phyloP scores from a whole-genome alignment of 1,139 yeast species.

The Suhomyces terraborum region DNA sequence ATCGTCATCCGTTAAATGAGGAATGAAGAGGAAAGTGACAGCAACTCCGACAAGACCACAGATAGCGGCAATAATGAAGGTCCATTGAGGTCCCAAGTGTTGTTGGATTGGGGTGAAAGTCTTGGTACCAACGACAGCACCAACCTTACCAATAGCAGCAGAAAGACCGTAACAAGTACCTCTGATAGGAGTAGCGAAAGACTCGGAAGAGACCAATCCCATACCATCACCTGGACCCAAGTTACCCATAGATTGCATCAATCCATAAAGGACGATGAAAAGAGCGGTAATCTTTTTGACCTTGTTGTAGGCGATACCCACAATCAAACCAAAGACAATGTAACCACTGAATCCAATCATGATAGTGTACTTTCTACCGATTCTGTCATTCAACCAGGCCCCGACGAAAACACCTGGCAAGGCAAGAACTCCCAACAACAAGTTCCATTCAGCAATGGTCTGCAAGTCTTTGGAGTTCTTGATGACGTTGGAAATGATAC shows the following conservation, averaged over 20 bases:
- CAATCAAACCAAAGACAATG: constrained; percentile 58
- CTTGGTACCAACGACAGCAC: constrained; percentile 52
- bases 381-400: constrained; percentile 52
- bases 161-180: constrained; percentile 60
- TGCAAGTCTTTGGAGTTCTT: constrained; percentile 38
- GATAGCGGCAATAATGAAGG: constrained; percentile 64
- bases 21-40: constrained; percentile 63
- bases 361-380: constrained; percentile 61
- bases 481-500: constrained; percentile 53
- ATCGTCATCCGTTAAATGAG: constrained; percentile 68
- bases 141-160: constrained; percentile 54
- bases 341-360: constrained; percentile 61
- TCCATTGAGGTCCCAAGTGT: constrained; percentile 28
- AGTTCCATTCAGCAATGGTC: constrained; percentile 58
- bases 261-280: constrained; percentile 60
- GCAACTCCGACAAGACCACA: constrained; percentile 68
- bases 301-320: constrained; percentile 56
- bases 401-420: constrained; percentile 64
- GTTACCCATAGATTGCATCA: constrained; percentile 63
- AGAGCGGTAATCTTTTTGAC: constrained; percentile 51
- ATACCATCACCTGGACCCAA: constrained; percentile 78
- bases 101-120: constrained; percentile 46
- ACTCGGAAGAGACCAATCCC: constrained; percentile 69
- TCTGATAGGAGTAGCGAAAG: constrained; percentile 73
- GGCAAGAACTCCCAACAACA: constrained; percentile 52